These are phyloP conservation scores for Papilionanthe hybrid DNA, from an alignment of 116 monocot genomes.

Conservation along the genomic window DNA sequence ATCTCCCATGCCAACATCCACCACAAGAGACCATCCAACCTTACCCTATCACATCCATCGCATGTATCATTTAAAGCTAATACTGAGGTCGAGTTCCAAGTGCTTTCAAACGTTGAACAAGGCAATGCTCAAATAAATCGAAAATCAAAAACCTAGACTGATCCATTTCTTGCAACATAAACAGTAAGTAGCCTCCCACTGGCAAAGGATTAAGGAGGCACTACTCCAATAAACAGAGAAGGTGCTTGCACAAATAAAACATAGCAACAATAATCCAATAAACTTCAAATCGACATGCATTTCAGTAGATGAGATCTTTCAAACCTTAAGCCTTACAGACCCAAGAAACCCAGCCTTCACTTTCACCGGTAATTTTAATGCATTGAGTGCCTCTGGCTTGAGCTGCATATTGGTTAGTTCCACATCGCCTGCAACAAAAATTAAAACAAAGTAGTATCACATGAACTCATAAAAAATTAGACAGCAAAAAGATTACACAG, in stretches of 20 bases:
- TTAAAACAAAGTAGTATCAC: background rate
- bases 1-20: background rate
- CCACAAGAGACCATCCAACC: background rate
- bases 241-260: background rate
- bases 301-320: background rate
- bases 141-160: background rate
- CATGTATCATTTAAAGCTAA: background rate
- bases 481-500: background rate
- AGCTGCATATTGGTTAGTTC: slow-evolving; percentile 97
- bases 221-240: background rate
- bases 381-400: slow-evolving; percentile 94
- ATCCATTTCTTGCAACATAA: slow-evolving; percentile 1
- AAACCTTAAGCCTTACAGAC: slow-evolving; percentile 88
- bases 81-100: background rate
- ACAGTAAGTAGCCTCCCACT: background rate
- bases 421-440: slow-evolving; percentile 74
- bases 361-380: slow-evolving; percentile 88
- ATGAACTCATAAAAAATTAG: background rate
- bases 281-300: background rate
- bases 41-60: background rate
- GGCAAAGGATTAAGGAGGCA: background rate
- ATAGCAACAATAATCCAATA: background rate
- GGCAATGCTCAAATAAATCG: background rate
- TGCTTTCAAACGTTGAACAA: background rate
- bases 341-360: slow-evolving; percentile 99